Conservation (phyloP, 495 filamentous ascomycete genomes). For the Hyaloscypha bicolor region DNA sequence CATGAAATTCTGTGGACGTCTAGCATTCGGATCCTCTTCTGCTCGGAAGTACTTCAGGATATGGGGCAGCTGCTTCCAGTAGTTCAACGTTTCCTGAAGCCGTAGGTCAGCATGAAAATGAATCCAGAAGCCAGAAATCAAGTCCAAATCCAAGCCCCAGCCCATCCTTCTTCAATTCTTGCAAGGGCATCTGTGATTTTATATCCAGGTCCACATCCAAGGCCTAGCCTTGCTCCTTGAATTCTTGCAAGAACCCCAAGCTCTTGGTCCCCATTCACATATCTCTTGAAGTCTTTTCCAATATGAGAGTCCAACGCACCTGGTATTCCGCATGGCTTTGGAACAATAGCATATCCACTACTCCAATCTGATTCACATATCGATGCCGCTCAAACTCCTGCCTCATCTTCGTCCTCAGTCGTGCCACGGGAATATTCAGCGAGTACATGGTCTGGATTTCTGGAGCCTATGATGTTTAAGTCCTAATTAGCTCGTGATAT, state of each 20-base stretch:
- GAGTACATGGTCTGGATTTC: slow-evolving; percentile 97
- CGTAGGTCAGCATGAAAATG: not conserved
- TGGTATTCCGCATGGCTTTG: slow-evolving; percentile 91
- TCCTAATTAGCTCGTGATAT: slow-evolving; percentile 8
- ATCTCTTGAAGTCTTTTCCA: not conserved
- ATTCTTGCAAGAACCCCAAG: not conserved
- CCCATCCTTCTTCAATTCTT: not conserved
- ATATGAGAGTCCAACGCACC: slow-evolving; percentile 42
- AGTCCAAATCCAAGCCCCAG: not conserved
- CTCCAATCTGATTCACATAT: slow-evolving; percentile 84
- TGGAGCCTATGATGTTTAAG: slow-evolving; percentile 64
- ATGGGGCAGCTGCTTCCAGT: slow-evolving; percentile 96
- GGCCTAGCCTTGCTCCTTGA: not conserved
- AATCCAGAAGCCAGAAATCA: not conserved
- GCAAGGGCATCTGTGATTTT: not conserved
- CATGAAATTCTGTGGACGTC: slow-evolving; percentile 85
- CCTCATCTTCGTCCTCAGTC: slow-evolving; percentile 88
- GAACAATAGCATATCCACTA: slow-evolving; percentile 85
- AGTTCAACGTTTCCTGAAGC: slow-evolving; percentile 91
- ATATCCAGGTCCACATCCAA: not conserved
- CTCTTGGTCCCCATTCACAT: not conserved
- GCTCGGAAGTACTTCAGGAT: slow-evolving; percentile 95
- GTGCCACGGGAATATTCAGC: slow-evolving; percentile 82
- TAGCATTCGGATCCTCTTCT: slow-evolving; percentile 80
- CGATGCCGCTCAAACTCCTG: slow-evolving; percentile 97